Base-by-base conservation (phyloP, 2,329 filamentous ascomycete species). In the Phialophora macrospora region DNA sequence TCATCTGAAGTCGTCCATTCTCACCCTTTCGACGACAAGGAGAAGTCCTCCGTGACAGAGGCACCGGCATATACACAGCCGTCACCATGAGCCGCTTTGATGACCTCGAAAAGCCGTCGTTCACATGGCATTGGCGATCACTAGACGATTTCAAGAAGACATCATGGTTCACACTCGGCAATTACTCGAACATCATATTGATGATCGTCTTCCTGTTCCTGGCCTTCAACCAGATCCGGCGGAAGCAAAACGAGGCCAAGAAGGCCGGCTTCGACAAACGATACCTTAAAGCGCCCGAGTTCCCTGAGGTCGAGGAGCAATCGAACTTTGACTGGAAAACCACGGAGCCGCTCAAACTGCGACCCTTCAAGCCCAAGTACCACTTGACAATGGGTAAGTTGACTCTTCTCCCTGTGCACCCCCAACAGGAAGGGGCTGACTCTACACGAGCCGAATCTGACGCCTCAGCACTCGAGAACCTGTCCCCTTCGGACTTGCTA, bases 311-410 rank as follows among this genome's bases (percentile, higher is more conserved):
- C 44, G 71, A 77, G 24, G 80, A 84, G 2, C 75, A 87, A 3
- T 55, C 73, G 2, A 74, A 80, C 62, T 85, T 88, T 68, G 75
- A 85, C 65, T 84, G 84, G 80, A 72, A 78, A 59, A 78, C 75
- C 0, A 82, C 80, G 34, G 78, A 83, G 63, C 86, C 85, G 0
- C 72, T 86, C 44, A 80, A 84, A 63, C 73, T 86, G 11, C 79
- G 86, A 14, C 83, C 84, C 0, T 87, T 87, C 75, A 87, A 86
- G 73, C 81, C 84, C 4, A 87, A 83, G 70, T 89, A 86, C 72
- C 82, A 88, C 72, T 74, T 89, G 58, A 88, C 86, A 5, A 89
- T 89, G 87, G 84, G 86, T 87, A 75, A 67, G 76, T 69, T 55
- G 24, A 8, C 38, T 44, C 17, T 44, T n/a, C 6, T 20, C 17